Evolutionary conservation across 2,329 filamentous ascomycete genomes (phyloP).

Genomic region (Coniochaeta pulveracea): DNA sequence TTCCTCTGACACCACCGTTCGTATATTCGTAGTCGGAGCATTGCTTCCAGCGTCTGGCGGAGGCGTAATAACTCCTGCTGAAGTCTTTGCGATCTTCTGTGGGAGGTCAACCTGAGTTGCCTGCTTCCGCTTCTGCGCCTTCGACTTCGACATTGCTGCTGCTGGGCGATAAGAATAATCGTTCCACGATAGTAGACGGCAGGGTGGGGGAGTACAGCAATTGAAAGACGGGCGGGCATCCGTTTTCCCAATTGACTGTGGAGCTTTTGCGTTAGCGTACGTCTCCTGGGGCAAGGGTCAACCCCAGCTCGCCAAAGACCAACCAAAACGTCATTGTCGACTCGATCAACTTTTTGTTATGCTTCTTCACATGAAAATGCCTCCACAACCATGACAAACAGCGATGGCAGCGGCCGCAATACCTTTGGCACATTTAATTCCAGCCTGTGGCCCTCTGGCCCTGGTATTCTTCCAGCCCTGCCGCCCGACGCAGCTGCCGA

Average conservation of each 20-base stretch:
- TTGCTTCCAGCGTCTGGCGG: slow-evolving; percentile 1
- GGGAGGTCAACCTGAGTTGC: not conserved
- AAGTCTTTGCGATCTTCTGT: slow-evolving; percentile 1
- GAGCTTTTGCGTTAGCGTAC: too few species aligned
- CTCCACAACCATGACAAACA: slow-evolving; percentile 1
- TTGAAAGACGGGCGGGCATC: too few species aligned
- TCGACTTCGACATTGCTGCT: not conserved
- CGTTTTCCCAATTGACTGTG: too few species aligned
- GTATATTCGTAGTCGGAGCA: slow-evolving; percentile 31
- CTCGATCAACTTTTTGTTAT: too few species aligned
- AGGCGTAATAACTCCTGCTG: not conserved
- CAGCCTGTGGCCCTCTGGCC: not conserved
- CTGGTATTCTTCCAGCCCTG: slow-evolving; percentile 1
- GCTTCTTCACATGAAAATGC: too few species aligned
- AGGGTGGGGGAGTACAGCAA: too few species aligned
- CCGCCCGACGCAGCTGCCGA: not conserved
- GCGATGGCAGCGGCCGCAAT: slow-evolving; percentile 3
- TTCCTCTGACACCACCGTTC: slow-evolving; percentile 46
- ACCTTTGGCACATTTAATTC: not conserved
- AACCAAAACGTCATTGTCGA: too few species aligned
- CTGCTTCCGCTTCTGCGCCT: slow-evolving; percentile 3
- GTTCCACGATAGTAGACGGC: too few species aligned
- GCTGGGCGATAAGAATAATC: too few species aligned
- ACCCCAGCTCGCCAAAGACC: too few species aligned
- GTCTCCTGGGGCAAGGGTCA: too few species aligned